A percentile compares a stretch with the other conserved stretches of the same genome.
phyloP scores from a whole-genome alignment of 2,329 filamentous ascomycete species.

The Clonostachys sp. region DNA sequence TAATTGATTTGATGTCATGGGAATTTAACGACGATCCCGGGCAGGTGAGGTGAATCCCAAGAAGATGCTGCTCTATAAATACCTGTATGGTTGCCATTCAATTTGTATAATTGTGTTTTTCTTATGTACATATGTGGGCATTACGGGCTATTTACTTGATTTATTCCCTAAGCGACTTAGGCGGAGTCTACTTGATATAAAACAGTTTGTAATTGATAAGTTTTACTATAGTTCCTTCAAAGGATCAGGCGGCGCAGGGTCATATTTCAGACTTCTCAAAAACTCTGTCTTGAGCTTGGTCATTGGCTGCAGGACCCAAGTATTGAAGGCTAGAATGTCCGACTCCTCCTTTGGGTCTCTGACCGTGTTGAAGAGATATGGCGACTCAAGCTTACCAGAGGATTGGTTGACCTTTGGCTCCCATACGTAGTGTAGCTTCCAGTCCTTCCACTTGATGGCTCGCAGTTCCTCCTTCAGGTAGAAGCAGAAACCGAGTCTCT shows the following conservation, averaged over 20 bases:
- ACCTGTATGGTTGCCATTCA: too few species aligned
- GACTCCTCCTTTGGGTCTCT: slow-evolving; percentile 25
- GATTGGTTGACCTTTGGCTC: slow-evolving; percentile 26
- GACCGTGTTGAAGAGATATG: slow-evolving; percentile 21
- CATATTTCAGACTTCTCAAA: slow-evolving; percentile 16
- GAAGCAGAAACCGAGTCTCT: slow-evolving; percentile 18
- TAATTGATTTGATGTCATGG: slow-evolving; percentile 5
- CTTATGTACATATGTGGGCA: too few species aligned
- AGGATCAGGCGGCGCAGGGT: slow-evolving; percentile 23
- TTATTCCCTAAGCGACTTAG: too few species aligned
- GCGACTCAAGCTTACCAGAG: slow-evolving; percentile 18
- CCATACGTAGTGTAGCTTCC: slow-evolving; percentile 26
- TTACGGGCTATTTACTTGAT: too few species aligned
- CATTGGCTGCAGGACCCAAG: slow-evolving; percentile 24
- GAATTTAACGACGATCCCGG: slow-evolving; percentile 3
- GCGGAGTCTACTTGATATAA: too few species aligned
- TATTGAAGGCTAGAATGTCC: slow-evolving; percentile 19
- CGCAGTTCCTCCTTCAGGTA: slow-evolving; percentile 27
- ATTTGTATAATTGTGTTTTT: too few species aligned
- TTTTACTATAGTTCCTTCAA: slow-evolving; percentile 12
- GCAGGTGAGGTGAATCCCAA: too few species aligned
- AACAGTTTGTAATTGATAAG: neutral
- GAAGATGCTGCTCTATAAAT: too few species aligned
- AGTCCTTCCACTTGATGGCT: slow-evolving; percentile 25
- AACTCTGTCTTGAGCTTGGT: slow-evolving; percentile 15